Evolutionary conservation across 2,329 filamentous ascomycete species (phyloP).

Genomic region (Penicillium occitanis): DNA sequence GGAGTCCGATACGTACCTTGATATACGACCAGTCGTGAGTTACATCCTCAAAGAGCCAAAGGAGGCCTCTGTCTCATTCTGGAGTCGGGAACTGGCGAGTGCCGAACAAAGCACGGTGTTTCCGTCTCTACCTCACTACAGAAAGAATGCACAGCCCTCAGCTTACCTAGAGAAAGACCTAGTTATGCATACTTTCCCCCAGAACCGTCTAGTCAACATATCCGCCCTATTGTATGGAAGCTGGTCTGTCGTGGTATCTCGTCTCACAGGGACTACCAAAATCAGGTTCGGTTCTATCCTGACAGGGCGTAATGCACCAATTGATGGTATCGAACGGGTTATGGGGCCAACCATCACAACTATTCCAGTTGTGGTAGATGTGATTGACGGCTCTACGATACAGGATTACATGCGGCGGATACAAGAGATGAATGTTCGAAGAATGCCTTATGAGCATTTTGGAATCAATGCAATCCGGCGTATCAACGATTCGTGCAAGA

Average conservation of each 20-base stretch:
- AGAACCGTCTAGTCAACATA: not conserved
- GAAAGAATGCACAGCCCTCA: not conserved
- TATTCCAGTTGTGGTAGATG: not conserved
- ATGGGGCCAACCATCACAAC: conserved; percentile 11
- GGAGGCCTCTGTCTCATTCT: not conserved
- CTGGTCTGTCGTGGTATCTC: not conserved
- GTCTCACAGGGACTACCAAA: not conserved
- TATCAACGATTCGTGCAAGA: not conserved
- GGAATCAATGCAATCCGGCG: conserved; percentile 47
- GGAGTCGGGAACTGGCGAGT: not conserved
- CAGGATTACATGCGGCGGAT: not conserved
- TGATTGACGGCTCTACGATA: not conserved
- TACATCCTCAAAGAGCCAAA: not conserved
- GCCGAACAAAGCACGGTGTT: not conserved
- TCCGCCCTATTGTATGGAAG: not conserved
- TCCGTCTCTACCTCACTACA: not conserved
- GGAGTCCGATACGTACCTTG: not conserved
- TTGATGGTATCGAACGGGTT: conserved; percentile 8
- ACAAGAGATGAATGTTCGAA: conserved; percentile 1
- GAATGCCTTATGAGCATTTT: conserved; percentile 60
- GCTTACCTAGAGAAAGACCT: not conserved
- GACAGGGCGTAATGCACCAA: conserved; percentile 8
- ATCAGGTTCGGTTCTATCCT: conserved; percentile 1
- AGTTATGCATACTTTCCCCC: not conserved
- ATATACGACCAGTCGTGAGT: not conserved